Conservation (phyloP, 2,329 filamentous ascomycete species). For the Pestalotiopsis sp. region DNA sequence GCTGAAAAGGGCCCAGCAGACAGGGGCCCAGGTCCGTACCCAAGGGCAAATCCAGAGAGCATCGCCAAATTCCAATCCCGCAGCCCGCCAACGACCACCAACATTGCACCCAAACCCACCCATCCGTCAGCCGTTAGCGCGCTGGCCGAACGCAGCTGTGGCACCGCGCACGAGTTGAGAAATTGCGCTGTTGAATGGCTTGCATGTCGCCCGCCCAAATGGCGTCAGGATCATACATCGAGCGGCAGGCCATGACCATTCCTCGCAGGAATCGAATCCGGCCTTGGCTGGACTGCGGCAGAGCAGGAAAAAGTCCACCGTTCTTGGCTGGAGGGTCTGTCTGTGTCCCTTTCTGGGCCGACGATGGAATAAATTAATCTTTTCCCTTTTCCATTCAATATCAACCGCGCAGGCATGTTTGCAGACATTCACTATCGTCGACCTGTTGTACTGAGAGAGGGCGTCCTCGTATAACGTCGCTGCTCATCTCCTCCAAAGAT, state of each 20-base stretch:
- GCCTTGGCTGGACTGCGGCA: not conserved
- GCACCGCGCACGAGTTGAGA: not conserved
- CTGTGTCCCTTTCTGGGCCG: not conserved
- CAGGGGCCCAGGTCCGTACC: not conserved
- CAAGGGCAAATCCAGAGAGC: not conserved
- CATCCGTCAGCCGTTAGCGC: not conserved
- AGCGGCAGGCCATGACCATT: not conserved
- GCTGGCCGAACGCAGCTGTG: not conserved
- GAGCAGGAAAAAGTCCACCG: not conserved
- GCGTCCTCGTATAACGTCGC: not conserved
- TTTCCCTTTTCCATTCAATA: not conserved
- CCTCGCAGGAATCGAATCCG: not conserved
- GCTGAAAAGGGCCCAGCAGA: not conserved
- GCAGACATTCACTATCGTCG: not conserved
- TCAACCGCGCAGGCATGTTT: not conserved
- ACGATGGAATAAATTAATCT: not conserved
- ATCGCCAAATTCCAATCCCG: not conserved
- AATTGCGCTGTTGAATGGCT: slow-evolving; percentile 6
- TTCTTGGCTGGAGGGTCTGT: not conserved
- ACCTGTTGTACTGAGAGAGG: not conserved
- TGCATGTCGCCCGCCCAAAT: not conserved
- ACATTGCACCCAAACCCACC: not conserved
- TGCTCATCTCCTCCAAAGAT: not conserved
- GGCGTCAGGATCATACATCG: not conserved
- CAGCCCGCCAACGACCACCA: not conserved